A percentile compares a stretch with the other conserved stretches of the same genome.
Conservation (phyloP, 331 rosid genomes). For the Arachis monticola region DNA sequence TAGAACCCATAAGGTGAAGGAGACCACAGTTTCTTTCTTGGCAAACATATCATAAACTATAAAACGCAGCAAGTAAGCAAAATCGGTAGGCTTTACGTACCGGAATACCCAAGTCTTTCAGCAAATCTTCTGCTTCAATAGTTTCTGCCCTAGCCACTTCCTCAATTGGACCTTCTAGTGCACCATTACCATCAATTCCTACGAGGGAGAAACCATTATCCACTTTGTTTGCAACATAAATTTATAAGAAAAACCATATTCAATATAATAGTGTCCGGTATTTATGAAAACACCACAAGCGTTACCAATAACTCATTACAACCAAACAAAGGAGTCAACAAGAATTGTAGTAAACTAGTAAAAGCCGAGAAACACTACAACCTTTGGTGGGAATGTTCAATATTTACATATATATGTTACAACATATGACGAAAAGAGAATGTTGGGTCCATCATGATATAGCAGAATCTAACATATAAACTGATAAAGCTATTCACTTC, state of each 20-base stretch:
- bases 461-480: constrained; percentile 8
- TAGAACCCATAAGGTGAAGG: background rate
- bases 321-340: background rate
- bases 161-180: constrained; percentile 85
- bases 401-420: background rate
- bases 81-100: constrained; percentile 45
- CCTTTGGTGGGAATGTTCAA: background rate
- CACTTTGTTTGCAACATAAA: background rate
- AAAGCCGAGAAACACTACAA: background rate
- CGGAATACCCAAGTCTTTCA: constrained; percentile 80
- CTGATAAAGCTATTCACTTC: constrained; percentile 13
- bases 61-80: constrained; percentile 15
- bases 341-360: background rate
- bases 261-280: constrained; percentile 2
- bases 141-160: constrained; percentile 85
- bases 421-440: background rate
- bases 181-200: constrained; percentile 69
- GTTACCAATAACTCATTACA: background rate
- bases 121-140: constrained; percentile 78
- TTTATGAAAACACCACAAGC: constrained; percentile 18
- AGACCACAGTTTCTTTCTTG: constrained; percentile 12
- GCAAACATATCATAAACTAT: constrained; percentile 29
- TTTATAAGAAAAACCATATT: constrained; percentile 27
- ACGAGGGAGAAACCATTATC: constrained; percentile 40
- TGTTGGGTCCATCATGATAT: background rate